These are phyloP conservation scores for Bipolaris zeicola DNA, from an alignment of 2,329 filamentous ascomycete genomes.

Conservation along the genomic window DNA sequence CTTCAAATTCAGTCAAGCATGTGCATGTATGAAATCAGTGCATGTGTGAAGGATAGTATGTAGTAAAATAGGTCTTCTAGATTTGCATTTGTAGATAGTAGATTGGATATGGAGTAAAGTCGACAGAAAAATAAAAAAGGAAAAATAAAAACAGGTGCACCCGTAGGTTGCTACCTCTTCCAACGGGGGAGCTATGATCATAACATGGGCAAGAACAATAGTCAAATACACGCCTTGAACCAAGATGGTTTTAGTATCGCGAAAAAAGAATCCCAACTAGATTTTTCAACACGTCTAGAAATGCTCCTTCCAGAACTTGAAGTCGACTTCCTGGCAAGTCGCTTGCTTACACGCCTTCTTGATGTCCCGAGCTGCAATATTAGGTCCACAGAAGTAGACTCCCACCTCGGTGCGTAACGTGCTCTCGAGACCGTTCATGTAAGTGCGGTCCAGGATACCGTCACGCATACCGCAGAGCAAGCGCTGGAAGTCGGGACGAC, in stretches of 20 bases:
- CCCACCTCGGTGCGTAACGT: constrained; percentile 83
- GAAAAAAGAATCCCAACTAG: neutral
- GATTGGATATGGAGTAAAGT: neutral
- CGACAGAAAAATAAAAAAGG: neutral
- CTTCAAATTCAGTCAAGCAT: neutral
- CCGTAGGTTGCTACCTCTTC: constrained; percentile 9
- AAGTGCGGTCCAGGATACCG: constrained; percentile 82
- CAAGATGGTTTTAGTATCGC: neutral
- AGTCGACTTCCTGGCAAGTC: constrained; percentile 78
- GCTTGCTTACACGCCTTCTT: constrained; percentile 77
- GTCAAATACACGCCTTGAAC: neutral
- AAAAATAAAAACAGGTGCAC: constrained; percentile 8
- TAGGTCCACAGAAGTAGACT: constrained; percentile 97
- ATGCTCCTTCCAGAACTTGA: constrained; percentile 99
- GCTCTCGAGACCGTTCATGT: constrained; percentile 80
- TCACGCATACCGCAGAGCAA: constrained; percentile 85
- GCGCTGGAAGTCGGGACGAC: constrained; percentile 83
- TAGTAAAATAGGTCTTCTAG: neutral
- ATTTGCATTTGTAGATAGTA: neutral
- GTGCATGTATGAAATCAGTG: no score
- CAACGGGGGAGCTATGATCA: constrained; percentile 6
- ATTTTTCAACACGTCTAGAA: constrained; percentile 46
- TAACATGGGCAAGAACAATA: constrained; percentile 8
- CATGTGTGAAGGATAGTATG: neutral
- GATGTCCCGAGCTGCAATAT: constrained; percentile 78